Percentiles rank a stretch among this genome's conserved stretches.
phyloP scores from a whole-genome alignment of 805 yeast genomes.

The Candida krabiensis region DNA sequence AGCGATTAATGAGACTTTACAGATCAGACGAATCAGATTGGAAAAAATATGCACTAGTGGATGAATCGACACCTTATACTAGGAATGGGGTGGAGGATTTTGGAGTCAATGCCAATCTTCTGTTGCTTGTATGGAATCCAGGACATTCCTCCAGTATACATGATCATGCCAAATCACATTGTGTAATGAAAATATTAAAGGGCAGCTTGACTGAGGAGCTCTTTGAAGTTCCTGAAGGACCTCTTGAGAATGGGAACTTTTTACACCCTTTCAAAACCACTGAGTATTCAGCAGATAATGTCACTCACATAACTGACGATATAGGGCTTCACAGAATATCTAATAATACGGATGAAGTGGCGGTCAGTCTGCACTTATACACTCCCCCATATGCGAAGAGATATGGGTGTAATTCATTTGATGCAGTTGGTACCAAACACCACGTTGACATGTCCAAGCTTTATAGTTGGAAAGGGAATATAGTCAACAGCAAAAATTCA shows the following conservation, averaged over 20 bases:
- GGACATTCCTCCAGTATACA: conserved; percentile 63
- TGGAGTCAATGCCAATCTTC: conserved; percentile 67
- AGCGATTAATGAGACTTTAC: conserved; percentile 48
- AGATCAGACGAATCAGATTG: conserved; percentile 52
- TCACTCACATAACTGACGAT: conserved; percentile 63
- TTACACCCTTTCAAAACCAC: conserved; percentile 29
- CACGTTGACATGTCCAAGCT: conserved; percentile 60
- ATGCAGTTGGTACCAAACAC: conserved; percentile 47
- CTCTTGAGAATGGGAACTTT: conserved; percentile 5
- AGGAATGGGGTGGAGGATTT: conserved; percentile 76
- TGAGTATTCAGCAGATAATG: conserved; percentile 39
- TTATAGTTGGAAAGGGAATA: conserved; percentile 59
- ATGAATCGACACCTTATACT: conserved; percentile 50
- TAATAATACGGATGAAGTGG: conserved; percentile 45
- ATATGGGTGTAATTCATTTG: conserved; percentile 54
- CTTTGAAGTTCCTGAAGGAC: conserved; percentile 46
- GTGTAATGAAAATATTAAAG: conserved; percentile 66
- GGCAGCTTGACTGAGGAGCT: conserved; percentile 60
- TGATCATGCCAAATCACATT: conserved; percentile 76
- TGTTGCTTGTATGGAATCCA: conserved; percentile 72
- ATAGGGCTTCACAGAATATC: conserved; percentile 66
- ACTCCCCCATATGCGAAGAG: conserved; percentile 75
- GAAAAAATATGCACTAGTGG: conserved; percentile 56
- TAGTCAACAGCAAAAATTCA: conserved; percentile 16
- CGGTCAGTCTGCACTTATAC: conserved; percentile 69